Conservation (phyloP, 108 stramenopile genomes). For the Nitzschia sp. region DNA sequence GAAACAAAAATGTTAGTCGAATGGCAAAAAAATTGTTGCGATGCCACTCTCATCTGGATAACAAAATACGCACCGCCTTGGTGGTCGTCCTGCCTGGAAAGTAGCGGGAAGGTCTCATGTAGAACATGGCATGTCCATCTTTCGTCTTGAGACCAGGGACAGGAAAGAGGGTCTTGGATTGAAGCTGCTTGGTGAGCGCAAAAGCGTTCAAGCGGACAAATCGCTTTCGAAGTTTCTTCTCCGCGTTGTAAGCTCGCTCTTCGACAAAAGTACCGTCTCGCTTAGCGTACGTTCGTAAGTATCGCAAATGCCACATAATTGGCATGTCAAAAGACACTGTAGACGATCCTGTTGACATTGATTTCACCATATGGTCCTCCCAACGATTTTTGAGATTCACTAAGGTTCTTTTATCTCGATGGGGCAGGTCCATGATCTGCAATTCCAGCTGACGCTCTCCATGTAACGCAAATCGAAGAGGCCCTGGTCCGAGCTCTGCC, state of each 20-base stretch:
- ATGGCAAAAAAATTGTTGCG: too few relatives aligned
- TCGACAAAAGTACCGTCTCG: conserved; percentile 12
- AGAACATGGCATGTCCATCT: conserved; percentile 47
- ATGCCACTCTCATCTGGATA: too few relatives aligned
- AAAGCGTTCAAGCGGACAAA: background rate
- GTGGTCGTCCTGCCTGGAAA: conserved; percentile 42
- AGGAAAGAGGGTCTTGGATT: conserved; percentile 51
- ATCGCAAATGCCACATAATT: conserved; percentile 5
- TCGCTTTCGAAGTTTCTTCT: background rate
- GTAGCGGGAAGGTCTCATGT: conserved; percentile 55
- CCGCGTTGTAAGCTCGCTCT: background rate
- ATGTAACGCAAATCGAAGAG: conserved; percentile 24
- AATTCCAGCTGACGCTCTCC: conserved; percentile 30
- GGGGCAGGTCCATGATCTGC: conserved; percentile 30
- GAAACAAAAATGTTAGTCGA: too few relatives aligned
- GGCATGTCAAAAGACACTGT: background rate
- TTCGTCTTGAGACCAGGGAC: conserved; percentile 48
- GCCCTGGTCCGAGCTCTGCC: conserved; percentile 21
- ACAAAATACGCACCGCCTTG: too few relatives aligned
- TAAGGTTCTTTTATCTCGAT: conserved; percentile 21
- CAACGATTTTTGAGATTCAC: conserved; percentile 24
- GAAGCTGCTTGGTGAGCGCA: conserved; percentile 13
- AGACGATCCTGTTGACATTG: conserved; percentile 25
- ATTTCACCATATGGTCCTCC: conserved; percentile 29
- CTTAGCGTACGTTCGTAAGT: background rate